Evolutionary conservation across 306 rosid species (phyloP).

Genomic region (Fragaria ananassa): DNA sequence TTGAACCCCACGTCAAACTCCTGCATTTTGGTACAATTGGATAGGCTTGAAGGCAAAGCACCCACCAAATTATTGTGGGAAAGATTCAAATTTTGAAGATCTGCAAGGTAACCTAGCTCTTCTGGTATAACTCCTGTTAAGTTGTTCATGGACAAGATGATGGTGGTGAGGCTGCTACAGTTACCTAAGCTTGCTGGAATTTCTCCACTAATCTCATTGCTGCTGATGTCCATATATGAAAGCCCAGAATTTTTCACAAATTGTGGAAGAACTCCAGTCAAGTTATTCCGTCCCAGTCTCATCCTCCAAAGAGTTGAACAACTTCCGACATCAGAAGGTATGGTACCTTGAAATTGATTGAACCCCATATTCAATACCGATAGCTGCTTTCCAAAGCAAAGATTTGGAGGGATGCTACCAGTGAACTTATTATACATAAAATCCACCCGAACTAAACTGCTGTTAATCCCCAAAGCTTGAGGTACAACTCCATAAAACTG

Average conservation of each 20-base stretch:
- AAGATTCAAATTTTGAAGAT: conserved; percentile 45
- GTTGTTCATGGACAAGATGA: conserved; percentile 51
- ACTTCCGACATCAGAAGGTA: conserved; percentile 62
- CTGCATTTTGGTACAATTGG: conserved; percentile 50
- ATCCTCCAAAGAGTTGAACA: conserved; percentile 66
- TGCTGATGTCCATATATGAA: conserved; percentile 42
- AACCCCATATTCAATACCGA: conserved; percentile 42
- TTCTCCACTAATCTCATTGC: conserved; percentile 48
- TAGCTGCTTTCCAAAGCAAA: conserved; percentile 63
- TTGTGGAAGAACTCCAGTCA: conserved; percentile 62
- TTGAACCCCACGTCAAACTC: conserved; percentile 64
- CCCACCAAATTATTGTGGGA: conserved; percentile 64
- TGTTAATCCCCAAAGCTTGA: conserved; percentile 56
- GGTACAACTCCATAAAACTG: conserved; percentile 74
- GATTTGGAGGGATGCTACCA: conserved; percentile 67
- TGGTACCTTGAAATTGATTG: conserved; percentile 60
- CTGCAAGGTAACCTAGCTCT: conserved; percentile 57
- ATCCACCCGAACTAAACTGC: conserved; percentile 59
- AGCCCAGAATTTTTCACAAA: conserved; percentile 41
- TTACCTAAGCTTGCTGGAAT: conserved; percentile 67
- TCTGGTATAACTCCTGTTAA: conserved; percentile 51
- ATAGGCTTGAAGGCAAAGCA: conserved; percentile 59
- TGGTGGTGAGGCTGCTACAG: conserved; percentile 44
- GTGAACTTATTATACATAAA: conserved; percentile 57
- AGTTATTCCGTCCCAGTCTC: conserved; percentile 44